Percentiles rank a stretch among this genome's conserved stretches.
phyloP scores from a whole-genome alignment of 2,329 filamentous ascomycete genomes.

The Ilyonectria robusta region DNA sequence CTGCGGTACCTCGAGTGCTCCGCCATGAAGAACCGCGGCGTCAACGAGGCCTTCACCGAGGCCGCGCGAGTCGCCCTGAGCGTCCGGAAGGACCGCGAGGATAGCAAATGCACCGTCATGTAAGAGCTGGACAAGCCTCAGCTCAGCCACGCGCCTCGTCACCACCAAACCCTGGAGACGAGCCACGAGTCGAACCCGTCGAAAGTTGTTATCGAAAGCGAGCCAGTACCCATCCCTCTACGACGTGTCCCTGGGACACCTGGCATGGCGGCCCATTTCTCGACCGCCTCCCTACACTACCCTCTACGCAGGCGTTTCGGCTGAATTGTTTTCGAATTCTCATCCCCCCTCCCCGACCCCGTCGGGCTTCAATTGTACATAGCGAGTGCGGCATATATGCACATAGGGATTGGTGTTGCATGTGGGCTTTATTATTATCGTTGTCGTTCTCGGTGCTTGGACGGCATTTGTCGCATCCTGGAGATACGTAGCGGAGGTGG shows the following conservation, averaged over 20 bases:
- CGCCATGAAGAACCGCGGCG: slow-evolving; percentile 96
- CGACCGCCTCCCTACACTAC: slow-evolving; percentile 14
- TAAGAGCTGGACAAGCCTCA: slow-evolving; percentile 51
- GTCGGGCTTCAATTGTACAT: slow-evolving; percentile 45
- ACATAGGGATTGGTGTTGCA: slow-evolving; percentile 48
- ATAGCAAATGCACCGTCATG: slow-evolving; percentile 74
- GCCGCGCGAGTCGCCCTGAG: slow-evolving; percentile 92
- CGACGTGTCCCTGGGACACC: slow-evolving; percentile 17
- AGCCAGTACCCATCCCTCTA: slow-evolving; percentile 18
- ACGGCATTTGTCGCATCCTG: slow-evolving; percentile 29
- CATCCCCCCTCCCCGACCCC: slow-evolving; percentile 10
- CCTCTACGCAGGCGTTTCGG: slow-evolving; percentile 22
- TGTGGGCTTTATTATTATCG: slow-evolving; percentile 28
- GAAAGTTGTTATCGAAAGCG: slow-evolving; percentile 11
- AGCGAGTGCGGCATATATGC: slow-evolving; percentile 46
- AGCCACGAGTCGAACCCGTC: slow-evolving; percentile 22
- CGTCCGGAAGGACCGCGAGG: slow-evolving; percentile 76
- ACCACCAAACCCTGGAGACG: slow-evolving; percentile 24
- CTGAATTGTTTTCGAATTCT: slow-evolving; percentile 22
- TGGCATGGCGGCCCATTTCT: slow-evolving; percentile 18
- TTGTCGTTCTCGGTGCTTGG: slow-evolving; percentile 26
- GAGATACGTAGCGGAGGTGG: slow-evolving; percentile 25
- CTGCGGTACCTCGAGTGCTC: slow-evolving; percentile 98
- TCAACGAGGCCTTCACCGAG: slow-evolving; percentile 99
- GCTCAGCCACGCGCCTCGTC: slow-evolving; percentile 25